These are phyloP conservation scores for Articulospora tetracladia DNA, from an alignment of 495 filamentous ascomycete genomes.

Conservation along the genomic window DNA sequence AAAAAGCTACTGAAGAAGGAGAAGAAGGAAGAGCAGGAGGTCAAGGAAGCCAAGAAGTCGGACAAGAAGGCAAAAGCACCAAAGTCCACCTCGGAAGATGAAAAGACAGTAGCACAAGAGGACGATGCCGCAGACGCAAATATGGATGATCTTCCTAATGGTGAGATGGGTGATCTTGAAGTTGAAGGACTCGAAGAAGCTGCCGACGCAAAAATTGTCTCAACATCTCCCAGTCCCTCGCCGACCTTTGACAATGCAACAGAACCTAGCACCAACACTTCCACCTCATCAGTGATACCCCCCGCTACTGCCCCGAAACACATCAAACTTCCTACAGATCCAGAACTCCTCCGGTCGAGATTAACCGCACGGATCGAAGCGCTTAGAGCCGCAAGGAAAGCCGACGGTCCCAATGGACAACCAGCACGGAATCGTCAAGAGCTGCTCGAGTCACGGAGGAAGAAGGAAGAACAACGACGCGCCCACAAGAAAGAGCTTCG, in stretches of 20 bases:
- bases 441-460: conserved; percentile 80
- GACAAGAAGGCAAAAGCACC: conserved; percentile 30
- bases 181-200: conserved; percentile 22
- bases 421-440: conserved; percentile 81
- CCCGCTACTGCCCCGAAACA: conserved; percentile 51
- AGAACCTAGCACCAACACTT: conserved; percentile 60
- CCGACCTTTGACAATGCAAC: conserved; percentile 57
- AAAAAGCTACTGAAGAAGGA: conserved; percentile 20
- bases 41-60: conserved; percentile 22
- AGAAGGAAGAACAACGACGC: conserved; percentile 81
- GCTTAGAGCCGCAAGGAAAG: conserved; percentile 76
- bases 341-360: conserved; percentile 66
- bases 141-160: conserved; percentile 34
- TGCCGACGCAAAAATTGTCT: conserved; percentile 26
- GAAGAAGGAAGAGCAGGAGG: conserved; percentile 26
- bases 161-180: conserved; percentile 30
- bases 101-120: conserved; percentile 31
- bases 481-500: conserved; percentile 82
- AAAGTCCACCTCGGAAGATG: conserved; percentile 4
- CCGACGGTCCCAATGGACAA: conserved; percentile 72
- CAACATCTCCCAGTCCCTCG: conserved; percentile 50
- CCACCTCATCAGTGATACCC: conserved; percentile 65
- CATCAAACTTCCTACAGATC: conserved; percentile 55
- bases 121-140: conserved; percentile 25
- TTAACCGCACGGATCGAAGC: conserved; percentile 77